Conservation (phyloP, 805 yeast genomes). For the Spathaspora arborariae region DNA sequence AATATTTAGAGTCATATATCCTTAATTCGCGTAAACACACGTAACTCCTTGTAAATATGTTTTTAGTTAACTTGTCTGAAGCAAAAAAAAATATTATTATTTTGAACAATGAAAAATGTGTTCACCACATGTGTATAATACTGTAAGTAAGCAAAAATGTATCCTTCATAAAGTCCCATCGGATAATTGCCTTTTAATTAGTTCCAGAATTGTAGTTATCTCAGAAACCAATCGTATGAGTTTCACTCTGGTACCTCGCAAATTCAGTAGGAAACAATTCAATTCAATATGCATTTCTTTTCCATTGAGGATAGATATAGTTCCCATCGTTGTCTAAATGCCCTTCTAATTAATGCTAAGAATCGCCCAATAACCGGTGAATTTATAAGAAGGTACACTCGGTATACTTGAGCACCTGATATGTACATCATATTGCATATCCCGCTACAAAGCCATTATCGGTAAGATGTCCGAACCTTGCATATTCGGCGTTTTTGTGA, state of each 20-base stretch:
- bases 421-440: not conserved
- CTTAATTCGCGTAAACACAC: not conserved
- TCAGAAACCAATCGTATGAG: too few species aligned
- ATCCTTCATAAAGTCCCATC: too few species aligned
- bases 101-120: too few species aligned
- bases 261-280: too few species aligned
- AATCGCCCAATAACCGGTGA: not conserved
- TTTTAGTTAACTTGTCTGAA: not conserved
- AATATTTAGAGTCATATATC: not conserved
- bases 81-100: too few species aligned
- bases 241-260: too few species aligned
- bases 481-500: not conserved
- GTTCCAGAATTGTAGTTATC: too few species aligned
- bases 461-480: not conserved
- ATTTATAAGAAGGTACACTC: not conserved
- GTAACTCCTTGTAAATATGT: not conserved
- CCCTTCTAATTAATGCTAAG: not conserved
- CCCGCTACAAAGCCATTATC: not conserved
- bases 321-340: not conserved
- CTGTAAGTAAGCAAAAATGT: too few species aligned
- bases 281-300: too few species aligned
- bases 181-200: too few species aligned
- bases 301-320: too few species aligned
- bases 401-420: not conserved
- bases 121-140: too few species aligned